Percentiles rank a stretch among this genome's conserved stretches.
Evolutionary conservation across 768 basidiomycete species (phyloP).

Genomic region (Dioszegia hungarica): DNA sequence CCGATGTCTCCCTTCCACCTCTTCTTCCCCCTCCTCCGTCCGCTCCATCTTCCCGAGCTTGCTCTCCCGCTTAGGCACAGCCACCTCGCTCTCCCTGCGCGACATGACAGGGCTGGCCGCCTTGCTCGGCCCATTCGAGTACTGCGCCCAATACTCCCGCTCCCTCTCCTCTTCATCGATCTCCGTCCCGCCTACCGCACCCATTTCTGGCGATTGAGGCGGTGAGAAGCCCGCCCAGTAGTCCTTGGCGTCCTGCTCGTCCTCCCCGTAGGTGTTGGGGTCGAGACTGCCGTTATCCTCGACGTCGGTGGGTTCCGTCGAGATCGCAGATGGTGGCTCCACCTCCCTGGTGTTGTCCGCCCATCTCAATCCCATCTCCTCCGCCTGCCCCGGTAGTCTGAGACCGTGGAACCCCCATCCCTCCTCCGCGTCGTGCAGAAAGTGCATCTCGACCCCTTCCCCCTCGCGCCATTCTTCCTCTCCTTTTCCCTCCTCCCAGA

Average conservation of each 20-base stretch:
- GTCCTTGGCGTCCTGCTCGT: background rate
- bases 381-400: background rate
- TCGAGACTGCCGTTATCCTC: background rate
- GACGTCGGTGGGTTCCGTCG: background rate
- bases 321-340: background rate
- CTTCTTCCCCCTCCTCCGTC: background rate
- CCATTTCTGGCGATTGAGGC: background rate
- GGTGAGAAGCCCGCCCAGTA: slow-evolving; percentile 14
- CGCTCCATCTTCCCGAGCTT: background rate
- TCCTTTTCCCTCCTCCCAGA: background rate
- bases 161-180: slow-evolving; percentile 2
- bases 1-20: background rate
- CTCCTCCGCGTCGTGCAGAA: background rate
- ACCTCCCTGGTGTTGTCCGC: background rate
- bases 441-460: background rate
- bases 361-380: background rate
- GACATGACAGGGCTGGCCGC: background rate
- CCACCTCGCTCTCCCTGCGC: background rate
- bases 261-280: background rate
- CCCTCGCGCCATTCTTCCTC: background rate
- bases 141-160: slow-evolving; percentile 28
- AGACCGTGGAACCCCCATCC: slow-evolving; percentile 6
- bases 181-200: background rate
- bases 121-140: slow-evolving; percentile 6
- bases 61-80: background rate